Base-by-base conservation (phyloP, 306 rosid genomes). In the Trifolium repens region DNA sequence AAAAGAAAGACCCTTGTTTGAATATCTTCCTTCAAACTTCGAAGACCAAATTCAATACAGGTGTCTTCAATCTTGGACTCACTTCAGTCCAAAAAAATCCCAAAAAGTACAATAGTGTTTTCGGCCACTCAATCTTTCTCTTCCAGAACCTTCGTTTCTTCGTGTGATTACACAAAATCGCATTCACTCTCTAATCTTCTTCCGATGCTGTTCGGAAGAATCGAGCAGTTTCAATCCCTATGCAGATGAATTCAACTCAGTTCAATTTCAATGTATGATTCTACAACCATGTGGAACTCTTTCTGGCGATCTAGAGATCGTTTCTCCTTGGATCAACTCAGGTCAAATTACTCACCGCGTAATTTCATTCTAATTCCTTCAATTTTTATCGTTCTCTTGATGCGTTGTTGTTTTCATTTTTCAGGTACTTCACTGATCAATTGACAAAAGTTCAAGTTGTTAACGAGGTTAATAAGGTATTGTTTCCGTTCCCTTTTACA, bases 301-400 rank as follows among this genome's bases (percentile, higher is more conserved):
- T 88, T 91, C 69, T 91, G 98, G 97, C 85, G 82, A 89, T 81
- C 97, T 79, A 87, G 93, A 83, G 93, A 91, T 77, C 96, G 97
- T 46, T 94, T 94, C 79, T 87, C 97, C 74, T 61, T 94, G 12
- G 96, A 91, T 67, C 90, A 91, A 73, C 94, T 94, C 89, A 90
- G 98, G 98, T 91, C 35, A 32, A n/a, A 71, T 22, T 44, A 5
- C 24, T 58, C 19, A 32, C 52, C 35, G 49, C 85, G 69, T n/a
- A 60, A 40, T 63, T 79, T 15, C 44, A 32, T 44, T 43, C 55
- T 11, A 39, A 30, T 58, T 79, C 9, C 8, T 54, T 19, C 5
- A 0, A 9, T 50, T 30, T 22, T 61, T 55, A 27, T n/a, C n/a
- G 27, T 62, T 24, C 5, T 16, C 22, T 54, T 42, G 12, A 58